A percentile compares a stretch with the other conserved stretches of the same genome.
Evolutionary conservation across 768 basidiomycete species (phyloP).

Genomic region (Suillus americanus): DNA sequence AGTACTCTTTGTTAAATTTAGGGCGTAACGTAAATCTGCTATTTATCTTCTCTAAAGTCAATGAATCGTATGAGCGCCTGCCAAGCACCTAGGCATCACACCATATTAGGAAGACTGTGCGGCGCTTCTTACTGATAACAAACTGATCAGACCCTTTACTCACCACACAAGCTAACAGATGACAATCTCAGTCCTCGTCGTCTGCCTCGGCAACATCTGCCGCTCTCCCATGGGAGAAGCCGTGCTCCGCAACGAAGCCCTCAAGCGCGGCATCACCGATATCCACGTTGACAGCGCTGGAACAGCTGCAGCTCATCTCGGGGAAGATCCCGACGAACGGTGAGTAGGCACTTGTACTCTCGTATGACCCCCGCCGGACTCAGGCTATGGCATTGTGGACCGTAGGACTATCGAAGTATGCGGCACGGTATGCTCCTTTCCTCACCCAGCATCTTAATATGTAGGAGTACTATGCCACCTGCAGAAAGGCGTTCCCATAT

Average conservation of each 20-base stretch:
- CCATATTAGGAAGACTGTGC: not conserved
- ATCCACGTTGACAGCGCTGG: slow-evolving; percentile 82
- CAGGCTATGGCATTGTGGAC: not conserved
- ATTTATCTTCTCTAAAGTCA: not conserved
- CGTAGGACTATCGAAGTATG: slow-evolving; percentile 71
- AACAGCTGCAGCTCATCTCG: slow-evolving; percentile 81
- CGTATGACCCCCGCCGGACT: not conserved
- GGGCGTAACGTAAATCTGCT: not conserved
- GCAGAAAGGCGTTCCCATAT: slow-evolving; percentile 75
- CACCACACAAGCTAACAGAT: slow-evolving; percentile 11
- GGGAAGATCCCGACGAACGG: slow-evolving; percentile 84
- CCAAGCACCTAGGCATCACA: not conserved
- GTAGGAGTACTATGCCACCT: slow-evolving; percentile 4
- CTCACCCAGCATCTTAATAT: not conserved
- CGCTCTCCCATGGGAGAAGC: slow-evolving; percentile 94
- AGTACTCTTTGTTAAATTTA: not conserved
- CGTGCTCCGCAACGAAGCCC: slow-evolving; percentile 68
- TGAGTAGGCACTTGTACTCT: slow-evolving; percentile 25
- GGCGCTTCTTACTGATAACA: not conserved
- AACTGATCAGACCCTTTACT: not conserved
- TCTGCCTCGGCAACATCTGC: slow-evolving; percentile 85
- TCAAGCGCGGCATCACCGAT: slow-evolving; percentile 57
- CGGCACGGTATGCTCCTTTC: slow-evolving; percentile 48
- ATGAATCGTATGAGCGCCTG: not conserved
- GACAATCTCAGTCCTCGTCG: slow-evolving; percentile 61